Base-by-base conservation (phyloP, 331 rosid species). In the Quercus tomentella region DNA sequence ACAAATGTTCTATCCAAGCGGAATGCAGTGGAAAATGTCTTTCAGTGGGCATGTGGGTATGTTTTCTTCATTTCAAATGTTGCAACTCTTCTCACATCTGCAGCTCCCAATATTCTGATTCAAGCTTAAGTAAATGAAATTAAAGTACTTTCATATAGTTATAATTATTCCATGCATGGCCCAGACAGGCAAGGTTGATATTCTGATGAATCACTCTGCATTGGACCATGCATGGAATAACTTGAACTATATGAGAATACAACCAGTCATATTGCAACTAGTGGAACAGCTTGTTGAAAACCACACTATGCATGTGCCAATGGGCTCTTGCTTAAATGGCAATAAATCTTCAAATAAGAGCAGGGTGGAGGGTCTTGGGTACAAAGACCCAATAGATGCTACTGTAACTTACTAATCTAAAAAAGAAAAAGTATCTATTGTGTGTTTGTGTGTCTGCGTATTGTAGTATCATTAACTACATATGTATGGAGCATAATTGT, bases 41-140 rank as follows among this genome's bases (percentile, higher is more conserved):
- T 83, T 82, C 98, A 90, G 76, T 96, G 99, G 99, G 97, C 91
- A 14, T 96, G 99, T 79, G 99, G 99, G 99, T 96, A 92, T 81
- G 99, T 88, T 79, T 74, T 61, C 60, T 68, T 73, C 35, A 23
- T 11, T 25, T 81, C 52, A 33, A 78, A 68, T 56, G 9, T 66
- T 41, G 31, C 75, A 30, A 26, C 37, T 56, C 70, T n/a, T 77
- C 57, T 79, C 56, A 43, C 80, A 43, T 75, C 16, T 35, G 18
- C 17, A 0, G 21, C 56, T 80, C 21, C 70, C 49, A 7, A 45
- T 67, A 35, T 4, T 20, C 22, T 33, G 51, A 3, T 20, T 33
- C 1, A 20, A 22, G 25, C 16, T 30, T 8, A 33, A 66, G 72
- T 31, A 20, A 31, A 66, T 25, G 26, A 20, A 31, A 66, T 14